Percentiles rank a stretch among this genome's conserved stretches.
These are phyloP conservation scores for Cucumis cinereus DNA, from an alignment of 306 rosid genomes.

Conservation along the genomic window DNA sequence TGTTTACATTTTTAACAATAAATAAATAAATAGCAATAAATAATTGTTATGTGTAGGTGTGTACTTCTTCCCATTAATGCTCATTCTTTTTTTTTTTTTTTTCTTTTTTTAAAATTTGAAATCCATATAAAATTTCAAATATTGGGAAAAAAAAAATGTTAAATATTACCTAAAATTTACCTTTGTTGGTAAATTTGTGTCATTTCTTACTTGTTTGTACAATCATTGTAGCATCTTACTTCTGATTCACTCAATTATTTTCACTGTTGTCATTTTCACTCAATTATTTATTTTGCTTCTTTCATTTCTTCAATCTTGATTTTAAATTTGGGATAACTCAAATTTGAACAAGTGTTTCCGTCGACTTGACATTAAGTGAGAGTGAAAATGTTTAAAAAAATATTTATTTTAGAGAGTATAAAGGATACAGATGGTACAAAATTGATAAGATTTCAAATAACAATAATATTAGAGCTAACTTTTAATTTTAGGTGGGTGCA, in stretches of 20 bases:
- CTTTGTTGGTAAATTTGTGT: background rate
- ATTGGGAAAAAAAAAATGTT: background rate
- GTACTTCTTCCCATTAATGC: background rate
- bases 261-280: background rate
- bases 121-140: background rate
- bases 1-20: background rate
- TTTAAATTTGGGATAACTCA: too few relatives aligned
- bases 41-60: background rate
- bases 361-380: too few relatives aligned
- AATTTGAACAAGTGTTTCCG: too few relatives aligned
- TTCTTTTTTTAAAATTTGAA: background rate
- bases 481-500: too few relatives aligned
- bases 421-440: too few relatives aligned
- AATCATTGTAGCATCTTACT: background rate
- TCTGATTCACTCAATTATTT: background rate
- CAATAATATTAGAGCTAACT: too few relatives aligned
- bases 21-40: background rate
- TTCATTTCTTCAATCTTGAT: too few relatives aligned
- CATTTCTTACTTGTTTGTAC: background rate
- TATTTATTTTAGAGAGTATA: too few relatives aligned
- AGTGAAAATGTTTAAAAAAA: too few relatives aligned
- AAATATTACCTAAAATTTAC: background rate
- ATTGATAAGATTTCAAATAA: too few relatives aligned
- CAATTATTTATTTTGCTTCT: background rate
- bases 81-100: background rate